Percentiles rank a stretch among this genome's conserved stretches.
Conservation (phyloP, 2,329 filamentous ascomycete genomes). For the Fusarium sp. region DNA sequence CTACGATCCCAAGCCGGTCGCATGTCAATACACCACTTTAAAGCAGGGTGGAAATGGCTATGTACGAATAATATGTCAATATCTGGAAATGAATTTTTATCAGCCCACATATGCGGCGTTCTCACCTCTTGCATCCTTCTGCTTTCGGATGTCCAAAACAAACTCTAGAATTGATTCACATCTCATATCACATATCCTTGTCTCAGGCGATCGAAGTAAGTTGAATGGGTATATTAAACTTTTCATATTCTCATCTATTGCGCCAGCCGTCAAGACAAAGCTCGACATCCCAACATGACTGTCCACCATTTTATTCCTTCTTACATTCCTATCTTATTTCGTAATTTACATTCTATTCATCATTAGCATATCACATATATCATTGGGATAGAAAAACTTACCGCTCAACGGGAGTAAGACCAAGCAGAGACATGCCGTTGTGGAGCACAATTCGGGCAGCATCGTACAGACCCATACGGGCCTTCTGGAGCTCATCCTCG, state of each 20-base stretch:
- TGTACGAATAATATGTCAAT: background rate
- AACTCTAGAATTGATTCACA: background rate
- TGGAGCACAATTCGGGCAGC: conserved; percentile 78
- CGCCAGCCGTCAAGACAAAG: conserved; percentile 20
- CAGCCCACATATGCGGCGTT: background rate
- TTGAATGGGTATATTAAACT: conserved; percentile 46
- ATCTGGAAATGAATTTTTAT: background rate
- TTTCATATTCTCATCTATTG: conserved; percentile 44
- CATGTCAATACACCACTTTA: background rate
- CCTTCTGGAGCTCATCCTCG: conserved; percentile 74
- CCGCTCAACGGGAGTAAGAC: conserved; percentile 78
- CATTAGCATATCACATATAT: conserved; percentile 15
- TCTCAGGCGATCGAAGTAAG: background rate
- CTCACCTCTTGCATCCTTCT: background rate
- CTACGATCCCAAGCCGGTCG: background rate
- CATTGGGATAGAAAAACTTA: conserved; percentile 27
- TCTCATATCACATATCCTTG: background rate
- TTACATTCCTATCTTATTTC: conserved; percentile 4
- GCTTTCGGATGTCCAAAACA: too few relatives aligned
- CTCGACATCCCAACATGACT: conserved; percentile 19
- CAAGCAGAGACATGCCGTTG: conserved; percentile 86
- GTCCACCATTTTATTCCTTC: conserved; percentile 4
- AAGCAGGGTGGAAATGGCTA: background rate
- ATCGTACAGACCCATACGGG: conserved; percentile 80
- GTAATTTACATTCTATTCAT: conserved; percentile 42